Conservation (phyloP, 2,329 filamentous ascomycete genomes). For the Hymenoscyphus infarciens region DNA sequence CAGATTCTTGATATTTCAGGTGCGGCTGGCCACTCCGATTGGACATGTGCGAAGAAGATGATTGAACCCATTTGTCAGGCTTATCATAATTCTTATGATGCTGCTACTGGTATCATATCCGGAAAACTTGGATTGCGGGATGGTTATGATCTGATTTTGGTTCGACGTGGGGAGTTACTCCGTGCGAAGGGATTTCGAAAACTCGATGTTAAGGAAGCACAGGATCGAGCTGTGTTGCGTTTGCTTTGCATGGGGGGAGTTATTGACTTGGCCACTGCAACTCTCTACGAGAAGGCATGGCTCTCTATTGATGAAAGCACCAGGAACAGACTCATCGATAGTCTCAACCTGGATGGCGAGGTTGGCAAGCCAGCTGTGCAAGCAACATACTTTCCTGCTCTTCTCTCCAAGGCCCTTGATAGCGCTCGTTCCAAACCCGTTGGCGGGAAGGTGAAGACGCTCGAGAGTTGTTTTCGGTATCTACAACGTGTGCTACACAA, state of each 20-base stretch:
- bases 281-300: not conserved
- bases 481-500: not conserved
- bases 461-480: not conserved
- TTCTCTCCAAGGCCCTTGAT: not conserved
- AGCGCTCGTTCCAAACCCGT: not conserved
- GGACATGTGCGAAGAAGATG: not conserved
- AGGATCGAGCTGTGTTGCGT: not conserved
- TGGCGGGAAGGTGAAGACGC: not conserved
- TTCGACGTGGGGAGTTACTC: not conserved
- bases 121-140: not conserved
- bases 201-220: not conserved
- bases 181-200: not conserved
- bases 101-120: not conserved
- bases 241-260: not conserved
- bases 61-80: not conserved
- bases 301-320: not conserved
- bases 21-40: not conserved
- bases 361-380: not conserved
- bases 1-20: not conserved
- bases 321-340: not conserved
- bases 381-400: not conserved
- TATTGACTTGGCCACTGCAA: not conserved
- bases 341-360: not conserved
- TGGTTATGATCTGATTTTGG: not conserved
- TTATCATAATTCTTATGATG: not conserved